These are phyloP conservation scores for Circinella minor DNA, from an alignment of 371 early-diverging fungal species.

Conservation along the genomic window DNA sequence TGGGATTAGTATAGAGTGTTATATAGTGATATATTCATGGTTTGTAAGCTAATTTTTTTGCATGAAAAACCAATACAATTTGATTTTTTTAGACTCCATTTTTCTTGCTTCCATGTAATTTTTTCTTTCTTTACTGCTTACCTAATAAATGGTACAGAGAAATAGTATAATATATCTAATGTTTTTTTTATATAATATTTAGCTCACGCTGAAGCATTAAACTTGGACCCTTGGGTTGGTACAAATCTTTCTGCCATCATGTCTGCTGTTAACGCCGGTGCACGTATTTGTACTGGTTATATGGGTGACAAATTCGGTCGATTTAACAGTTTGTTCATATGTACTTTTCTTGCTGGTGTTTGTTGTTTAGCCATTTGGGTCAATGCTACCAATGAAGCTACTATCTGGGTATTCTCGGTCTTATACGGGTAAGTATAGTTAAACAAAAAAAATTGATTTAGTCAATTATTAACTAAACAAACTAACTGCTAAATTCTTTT, in stretches of 20 bases:
- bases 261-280: slow-evolving; percentile 54
- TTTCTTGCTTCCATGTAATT: slow-evolving; percentile 32
- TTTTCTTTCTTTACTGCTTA: background rate
- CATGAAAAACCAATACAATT: background rate
- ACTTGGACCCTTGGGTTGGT: slow-evolving; percentile 38
- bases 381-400: slow-evolving; percentile 42
- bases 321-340: slow-evolving; percentile 58
- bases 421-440: slow-evolving; percentile 30
- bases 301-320: slow-evolving; percentile 63
- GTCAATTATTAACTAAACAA: no score
- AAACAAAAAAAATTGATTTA: no score
- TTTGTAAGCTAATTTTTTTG: background rate
- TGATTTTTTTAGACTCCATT: slow-evolving; percentile 26
- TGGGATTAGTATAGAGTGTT: no score
- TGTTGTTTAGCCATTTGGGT: slow-evolving; percentile 41
- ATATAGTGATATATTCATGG: background rate
- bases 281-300: slow-evolving; percentile 52
- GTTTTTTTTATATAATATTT: background rate
- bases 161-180: no score
- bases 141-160: background rate
- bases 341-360: slow-evolving; percentile 51
- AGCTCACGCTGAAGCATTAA: slow-evolving; percentile 38
- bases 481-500: no score
- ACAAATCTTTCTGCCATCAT: slow-evolving; percentile 53
- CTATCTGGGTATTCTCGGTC: slow-evolving; percentile 42